Base-by-base conservation (phyloP, 2,329 filamentous ascomycete genomes). In the Clonostachys sp. region DNA sequence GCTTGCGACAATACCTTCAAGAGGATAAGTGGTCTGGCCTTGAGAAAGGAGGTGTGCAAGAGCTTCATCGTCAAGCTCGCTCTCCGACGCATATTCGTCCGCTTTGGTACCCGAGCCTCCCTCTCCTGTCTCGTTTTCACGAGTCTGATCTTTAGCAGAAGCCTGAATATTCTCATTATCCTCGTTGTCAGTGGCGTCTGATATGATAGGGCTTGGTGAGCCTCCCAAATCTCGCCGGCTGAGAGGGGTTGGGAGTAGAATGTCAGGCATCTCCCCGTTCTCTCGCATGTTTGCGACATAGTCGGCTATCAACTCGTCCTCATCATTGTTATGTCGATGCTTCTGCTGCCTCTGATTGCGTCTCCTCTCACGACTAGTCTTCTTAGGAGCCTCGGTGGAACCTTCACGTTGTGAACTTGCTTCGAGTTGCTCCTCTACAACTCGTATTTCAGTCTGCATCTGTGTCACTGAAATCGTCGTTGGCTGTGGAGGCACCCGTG, bases 211-310 rank as follows among this genome's bases (percentile, higher is more conserved):
- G 33, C 33, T 39, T 20, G 30, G 30, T 34, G 36, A 53, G 13
- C 56, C 60, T 18, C 58, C 57, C 6, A 61, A 48, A 42, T 63
- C 59, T 12, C 59, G 57, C 10, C 46, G 48, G 16, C 57, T 56
- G 13, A 84, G 79, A 61, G 81, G 76, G 57, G 84, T 78, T 59
- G 82, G 84, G 45, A 77, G 70, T 33, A 87, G 62, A 20, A 85
- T 65, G 38, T 84, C 83, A 51, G 89, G 82, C 9, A 80, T 74
- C 55, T 70, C 66, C 24, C 69, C 71, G 43, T 74, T 72, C 2
- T 72, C 72, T 16, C 65, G 66, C 57, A 88, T 73, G 51, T 90
- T 89, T 41, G 79, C 75, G 57, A 89, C 84, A 55, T 91, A 91
- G 57, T 91, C 87, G 2, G 80, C 77, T 55, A 84, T 66, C 40